Percentiles rank a stretch among this genome's conserved stretches.
Evolutionary conservation across 1,284 basidiomycete genomes (phyloP).

Genomic region (Malassezia yamatoensis): DNA sequence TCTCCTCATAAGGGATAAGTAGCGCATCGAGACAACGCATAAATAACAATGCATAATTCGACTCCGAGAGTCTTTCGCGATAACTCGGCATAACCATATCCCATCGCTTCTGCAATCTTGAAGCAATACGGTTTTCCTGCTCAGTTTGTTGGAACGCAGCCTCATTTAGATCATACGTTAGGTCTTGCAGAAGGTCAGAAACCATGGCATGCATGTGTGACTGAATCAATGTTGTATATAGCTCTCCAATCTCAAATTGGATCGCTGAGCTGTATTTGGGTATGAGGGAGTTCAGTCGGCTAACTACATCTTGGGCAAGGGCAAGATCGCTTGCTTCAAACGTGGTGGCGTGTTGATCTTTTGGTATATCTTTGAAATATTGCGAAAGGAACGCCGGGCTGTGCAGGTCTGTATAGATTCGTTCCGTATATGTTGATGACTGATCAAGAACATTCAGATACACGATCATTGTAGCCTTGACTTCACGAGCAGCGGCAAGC

Average conservation of each 20-base stretch:
- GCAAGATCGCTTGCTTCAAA: constrained; percentile 7
- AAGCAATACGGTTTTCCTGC: constrained; percentile 70
- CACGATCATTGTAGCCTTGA: constrained; percentile 33
- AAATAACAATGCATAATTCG: constrained; percentile 77
- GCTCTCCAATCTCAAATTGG: constrained; percentile 75
- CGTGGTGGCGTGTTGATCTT: not conserved
- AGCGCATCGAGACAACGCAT: constrained; percentile 72
- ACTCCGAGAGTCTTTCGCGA: constrained; percentile 65
- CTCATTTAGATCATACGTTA: constrained; percentile 72
- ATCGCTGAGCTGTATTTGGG: constrained; percentile 11
- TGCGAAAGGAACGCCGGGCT: constrained; percentile 18
- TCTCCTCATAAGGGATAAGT: constrained; percentile 85
- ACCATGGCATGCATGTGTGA: constrained; percentile 73
- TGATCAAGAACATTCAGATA: constrained; percentile 43
- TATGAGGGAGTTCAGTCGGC: not conserved
- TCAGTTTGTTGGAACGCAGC: constrained; percentile 72
- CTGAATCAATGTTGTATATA: constrained; percentile 83
- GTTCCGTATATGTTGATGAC: constrained; percentile 32
- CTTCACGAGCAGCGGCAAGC: constrained; percentile 40
- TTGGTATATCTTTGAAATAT: constrained; percentile 16
- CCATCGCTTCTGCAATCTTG: constrained; percentile 76
- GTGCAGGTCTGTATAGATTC: constrained; percentile 30
- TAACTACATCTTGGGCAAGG: constrained; percentile 1
- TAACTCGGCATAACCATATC: constrained; percentile 64
- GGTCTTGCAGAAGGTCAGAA: constrained; percentile 76